Conservation (phyloP, 495 filamentous ascomycete genomes). For the Penicilliopsis zonata region DNA sequence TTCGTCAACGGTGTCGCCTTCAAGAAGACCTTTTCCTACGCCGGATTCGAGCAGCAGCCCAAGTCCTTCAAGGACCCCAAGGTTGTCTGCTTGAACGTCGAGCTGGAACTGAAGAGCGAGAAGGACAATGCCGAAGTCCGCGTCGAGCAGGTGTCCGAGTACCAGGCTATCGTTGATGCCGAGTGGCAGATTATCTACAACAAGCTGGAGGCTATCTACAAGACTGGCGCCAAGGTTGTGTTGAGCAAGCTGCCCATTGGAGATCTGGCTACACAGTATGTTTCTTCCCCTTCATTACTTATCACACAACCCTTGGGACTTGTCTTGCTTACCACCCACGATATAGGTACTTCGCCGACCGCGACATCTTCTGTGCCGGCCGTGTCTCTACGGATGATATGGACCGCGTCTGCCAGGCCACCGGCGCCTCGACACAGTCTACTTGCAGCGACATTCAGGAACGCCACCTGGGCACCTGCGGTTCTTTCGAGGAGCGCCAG, state of each 20-base stretch:
- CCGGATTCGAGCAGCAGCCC: constrained; percentile 97
- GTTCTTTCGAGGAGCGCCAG: constrained; percentile 84
- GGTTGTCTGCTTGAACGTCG: constrained; percentile 94
- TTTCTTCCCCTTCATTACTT: constrained; percentile 2
- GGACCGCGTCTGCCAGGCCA: constrained; percentile 91
- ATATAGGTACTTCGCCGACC: constrained; percentile 77
- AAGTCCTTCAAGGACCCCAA: constrained; percentile 89
- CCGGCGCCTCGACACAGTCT: constrained; percentile 82
- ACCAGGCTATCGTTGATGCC: constrained; percentile 97
- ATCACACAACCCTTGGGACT: background rate
- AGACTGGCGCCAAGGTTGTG: constrained; percentile 92
- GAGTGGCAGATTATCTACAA: constrained; percentile 99
- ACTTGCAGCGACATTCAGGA: constrained; percentile 92
- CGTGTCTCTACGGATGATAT: constrained; percentile 88
- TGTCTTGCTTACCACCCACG: constrained; percentile 5
- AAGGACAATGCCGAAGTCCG: constrained; percentile 98
- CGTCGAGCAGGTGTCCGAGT: constrained; percentile 96
- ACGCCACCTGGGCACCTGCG: constrained; percentile 86
- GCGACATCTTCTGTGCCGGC: constrained; percentile 96
- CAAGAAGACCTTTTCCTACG: constrained; percentile 99
- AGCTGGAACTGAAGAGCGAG: constrained; percentile 93
- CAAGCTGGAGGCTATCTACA: constrained; percentile 88
- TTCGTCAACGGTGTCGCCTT: constrained; percentile 98
- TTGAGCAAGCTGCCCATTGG: constrained; percentile 96
- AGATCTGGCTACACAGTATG: constrained; percentile 87